Conservation (phyloP, 2,329 filamentous ascomycete species). For the Penicillium psychrosexuale region DNA sequence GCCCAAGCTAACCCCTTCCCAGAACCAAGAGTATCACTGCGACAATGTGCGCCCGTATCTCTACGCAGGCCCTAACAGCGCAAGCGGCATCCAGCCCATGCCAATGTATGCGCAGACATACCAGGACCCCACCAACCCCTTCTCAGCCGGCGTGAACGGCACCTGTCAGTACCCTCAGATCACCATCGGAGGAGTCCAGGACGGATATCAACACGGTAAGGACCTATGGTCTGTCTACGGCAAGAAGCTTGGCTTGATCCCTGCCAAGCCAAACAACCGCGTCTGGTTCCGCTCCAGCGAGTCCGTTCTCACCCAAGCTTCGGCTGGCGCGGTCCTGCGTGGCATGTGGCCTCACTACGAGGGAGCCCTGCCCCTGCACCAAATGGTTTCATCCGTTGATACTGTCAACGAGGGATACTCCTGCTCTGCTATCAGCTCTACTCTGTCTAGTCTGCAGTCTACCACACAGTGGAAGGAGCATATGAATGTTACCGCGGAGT, state of each 20-base stretch:
- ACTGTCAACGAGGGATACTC: constrained; percentile 38
- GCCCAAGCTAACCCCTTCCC: neutral
- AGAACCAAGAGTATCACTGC: constrained; percentile 41
- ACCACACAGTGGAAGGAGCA: constrained; percentile 37
- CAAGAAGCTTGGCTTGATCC: constrained; percentile 32
- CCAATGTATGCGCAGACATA: constrained; percentile 39
- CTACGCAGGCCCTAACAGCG: constrained; percentile 28
- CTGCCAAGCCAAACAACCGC: constrained; percentile 24
- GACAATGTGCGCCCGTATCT: constrained; percentile 38
- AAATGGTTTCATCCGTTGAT: constrained; percentile 36
- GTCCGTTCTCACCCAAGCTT: constrained; percentile 37
- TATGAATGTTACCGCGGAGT: constrained; percentile 28
- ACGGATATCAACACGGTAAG: constrained; percentile 39
- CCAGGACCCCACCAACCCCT: constrained; percentile 36
- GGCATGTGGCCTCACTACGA: constrained; percentile 36
- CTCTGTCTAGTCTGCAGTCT: constrained; percentile 28
- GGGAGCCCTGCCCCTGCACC: constrained; percentile 36
- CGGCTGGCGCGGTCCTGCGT: constrained; percentile 39
- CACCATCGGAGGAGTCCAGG: constrained; percentile 38
- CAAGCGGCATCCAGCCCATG: constrained; percentile 20
- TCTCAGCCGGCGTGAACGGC: constrained; percentile 32
- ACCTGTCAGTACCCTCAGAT: constrained; percentile 42
- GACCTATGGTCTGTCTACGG: constrained; percentile 37
- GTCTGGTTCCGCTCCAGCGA: constrained; percentile 40
- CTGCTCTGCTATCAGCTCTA: constrained; percentile 26